Evolutionary conservation across 495 filamentous ascomycete species (phyloP), one percentile per base, ranked within the genome.

Genomic region (Penicillium bovifimosum): DNA sequence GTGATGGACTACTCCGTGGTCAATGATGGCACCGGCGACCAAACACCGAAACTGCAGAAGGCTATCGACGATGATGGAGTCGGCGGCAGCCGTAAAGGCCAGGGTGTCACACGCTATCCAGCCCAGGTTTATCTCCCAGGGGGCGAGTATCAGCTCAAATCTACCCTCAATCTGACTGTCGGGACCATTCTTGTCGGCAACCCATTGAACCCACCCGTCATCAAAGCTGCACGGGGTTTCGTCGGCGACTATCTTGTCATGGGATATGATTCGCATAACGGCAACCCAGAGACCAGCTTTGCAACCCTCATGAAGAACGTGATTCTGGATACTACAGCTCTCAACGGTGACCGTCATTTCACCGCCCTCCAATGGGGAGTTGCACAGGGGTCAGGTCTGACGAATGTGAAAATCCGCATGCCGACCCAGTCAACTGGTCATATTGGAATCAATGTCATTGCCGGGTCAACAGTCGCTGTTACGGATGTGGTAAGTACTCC

Each of bases 371-470:
- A 75, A 14, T 91, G 87, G 87, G 84, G 86, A 0, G 84, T 85
- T 31, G 82, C 85, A 3, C 71, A 90, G 54, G 85, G 82, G 1
- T 82, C 84, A 9, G 84, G 82, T 38, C 67, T 90, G 53, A 88
- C 87, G 50, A 90, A 91, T 60, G 68, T 89, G 16, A 71, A 81
- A 41, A 86, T 92, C 59, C 76, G 80, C 45, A 88, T 92, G 86
- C 70, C 70, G 0, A 76, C 68, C 3, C 66, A 65, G 11, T 68
- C 76, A 0, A 74, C 68, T 35, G 77, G 74, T 6, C 83, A 89
- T 50, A 78, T 80, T 34, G 78, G 76, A 8, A 70, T 80, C 18
- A 58, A 70, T 41, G 56, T 73, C 6, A 51, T 63, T 10, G 72
- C 70, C 6, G 76, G 76, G 13, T 74, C 70, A 16, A 73, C 74